A percentile compares a stretch with the other conserved stretches of the same genome.
These are phyloP conservation scores for Xylaria hypoxylon DNA, from an alignment of 2,329 filamentous ascomycete genomes.

Conservation along the genomic window DNA sequence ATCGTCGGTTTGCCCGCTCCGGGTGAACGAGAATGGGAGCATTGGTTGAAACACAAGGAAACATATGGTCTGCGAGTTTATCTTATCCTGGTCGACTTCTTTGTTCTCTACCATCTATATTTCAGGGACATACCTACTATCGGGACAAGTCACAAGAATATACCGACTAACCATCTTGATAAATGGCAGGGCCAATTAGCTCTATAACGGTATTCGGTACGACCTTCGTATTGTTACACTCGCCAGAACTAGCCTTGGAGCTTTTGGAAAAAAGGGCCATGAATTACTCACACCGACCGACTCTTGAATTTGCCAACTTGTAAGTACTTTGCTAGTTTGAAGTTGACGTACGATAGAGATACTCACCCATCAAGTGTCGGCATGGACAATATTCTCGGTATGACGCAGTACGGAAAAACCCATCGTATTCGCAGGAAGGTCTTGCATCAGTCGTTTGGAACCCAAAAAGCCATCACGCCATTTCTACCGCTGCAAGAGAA, in stretches of 20 bases:
- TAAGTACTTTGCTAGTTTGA: conserved; percentile 35
- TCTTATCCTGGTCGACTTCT: too few species aligned
- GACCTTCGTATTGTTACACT: conserved; percentile 56
- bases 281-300: conserved; percentile 52
- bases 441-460: neutral
- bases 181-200: conserved; percentile 50
- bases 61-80: too few species aligned
- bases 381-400: conserved; percentile 28
- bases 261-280: conserved; percentile 53
- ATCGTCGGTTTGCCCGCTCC: neutral
- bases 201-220: conserved; percentile 56
- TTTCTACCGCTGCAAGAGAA: conserved; percentile 5
- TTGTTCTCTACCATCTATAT: too few species aligned
- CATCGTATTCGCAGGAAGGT: neutral
- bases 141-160: too few species aligned
- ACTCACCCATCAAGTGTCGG: too few species aligned
- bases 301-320: conserved; percentile 47
- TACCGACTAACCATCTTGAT: neutral
- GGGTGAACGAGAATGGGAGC: conserved; percentile 12
- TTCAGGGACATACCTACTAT: too few species aligned
- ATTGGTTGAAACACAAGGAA: conserved; percentile 19
- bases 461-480: neutral
- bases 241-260: conserved; percentile 52
- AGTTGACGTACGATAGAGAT: too few species aligned
- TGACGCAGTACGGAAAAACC: neutral